These are phyloP conservation scores for Diaporthe eres DNA, from an alignment of 2,329 filamentous ascomycete genomes.

Conservation along the genomic window DNA sequence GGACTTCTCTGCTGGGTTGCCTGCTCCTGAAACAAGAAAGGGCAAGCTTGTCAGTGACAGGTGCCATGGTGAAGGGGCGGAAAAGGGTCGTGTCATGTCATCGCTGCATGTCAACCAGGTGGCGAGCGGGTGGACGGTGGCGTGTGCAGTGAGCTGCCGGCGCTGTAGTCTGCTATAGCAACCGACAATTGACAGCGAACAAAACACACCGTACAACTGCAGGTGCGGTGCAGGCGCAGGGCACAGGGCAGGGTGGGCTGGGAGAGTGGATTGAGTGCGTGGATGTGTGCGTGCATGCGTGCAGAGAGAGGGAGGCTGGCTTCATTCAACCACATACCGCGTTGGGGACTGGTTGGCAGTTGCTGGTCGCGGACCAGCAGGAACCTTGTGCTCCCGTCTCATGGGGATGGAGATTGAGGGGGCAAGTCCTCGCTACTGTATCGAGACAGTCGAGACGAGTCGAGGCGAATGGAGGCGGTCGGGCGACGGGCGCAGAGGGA, in stretches of 20 bases:
- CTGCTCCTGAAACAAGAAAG: constrained; percentile 47
- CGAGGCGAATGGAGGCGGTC: constrained; percentile 31
- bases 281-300: background rate
- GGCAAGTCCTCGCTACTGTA: background rate
- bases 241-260: constrained; percentile 22
- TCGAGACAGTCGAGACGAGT: constrained; percentile 26
- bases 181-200: background rate
- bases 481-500: background rate
- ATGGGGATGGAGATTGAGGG: constrained; percentile 54
- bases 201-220: background rate
- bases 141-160: constrained; percentile 25
- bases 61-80: constrained; percentile 38
- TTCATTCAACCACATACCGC: constrained; percentile 59
- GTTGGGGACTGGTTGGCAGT: constrained; percentile 64
- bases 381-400: constrained; percentile 68
- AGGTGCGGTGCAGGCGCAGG: constrained; percentile 20
- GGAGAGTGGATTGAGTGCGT: constrained; percentile 38
- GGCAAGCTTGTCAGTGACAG: constrained; percentile 42
- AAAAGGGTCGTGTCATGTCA: constrained; percentile 29
- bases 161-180: constrained; percentile 6
- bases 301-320: background rate
- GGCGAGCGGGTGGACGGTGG: constrained; percentile 15
- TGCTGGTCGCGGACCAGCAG: constrained; percentile 72
- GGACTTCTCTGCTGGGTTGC: constrained; percentile 49
- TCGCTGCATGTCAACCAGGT: constrained; percentile 25